A percentile compares a stretch with the other conserved stretches of the same genome.
Conservation (phyloP, 2,329 filamentous ascomycete genomes). For the Pseudogymnoascus sp. region DNA sequence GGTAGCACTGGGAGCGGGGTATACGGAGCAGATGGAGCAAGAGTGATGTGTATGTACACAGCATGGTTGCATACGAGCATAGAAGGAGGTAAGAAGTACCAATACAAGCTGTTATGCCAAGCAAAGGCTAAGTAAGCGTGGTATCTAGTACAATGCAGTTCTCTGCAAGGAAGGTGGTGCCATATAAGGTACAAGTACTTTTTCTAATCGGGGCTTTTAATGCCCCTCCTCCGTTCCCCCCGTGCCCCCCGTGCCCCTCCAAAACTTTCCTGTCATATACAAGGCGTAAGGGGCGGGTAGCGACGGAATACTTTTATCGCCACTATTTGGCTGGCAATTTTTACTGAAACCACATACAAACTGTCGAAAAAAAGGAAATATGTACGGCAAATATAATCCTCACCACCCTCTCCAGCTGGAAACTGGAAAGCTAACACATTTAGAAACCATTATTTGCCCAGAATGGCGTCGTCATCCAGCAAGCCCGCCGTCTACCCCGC, state of each 20-base stretch:
- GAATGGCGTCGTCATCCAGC: constrained; percentile 7
- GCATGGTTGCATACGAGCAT: background rate
- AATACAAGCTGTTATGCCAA: constrained; percentile 4
- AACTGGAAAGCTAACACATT: background rate
- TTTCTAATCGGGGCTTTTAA: background rate
- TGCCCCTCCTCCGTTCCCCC: background rate
- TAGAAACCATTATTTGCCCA: background rate
- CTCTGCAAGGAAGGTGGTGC: constrained; percentile 3
- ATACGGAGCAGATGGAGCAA: too few relatives aligned
- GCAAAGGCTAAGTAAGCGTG: background rate
- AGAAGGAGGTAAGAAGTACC: background rate
- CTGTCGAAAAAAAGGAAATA: background rate
- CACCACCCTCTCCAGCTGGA: background rate
- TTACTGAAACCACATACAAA: constrained; percentile 1
- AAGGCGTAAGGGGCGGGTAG: background rate
- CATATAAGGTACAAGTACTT: background rate
- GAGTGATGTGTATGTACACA: background rate
- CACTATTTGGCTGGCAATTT: background rate
- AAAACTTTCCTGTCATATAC: background rate
- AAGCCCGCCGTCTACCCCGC: constrained; percentile 21
- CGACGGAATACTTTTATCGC: constrained; percentile 4
- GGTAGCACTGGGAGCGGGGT: constrained; percentile 1
- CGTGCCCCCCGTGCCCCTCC: background rate
- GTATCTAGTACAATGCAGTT: background rate
- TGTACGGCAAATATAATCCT: background rate